Evolutionary conservation across 1,139 yeast species (phyloP).

Genomic region (Scheffersomyces lignicola): DNA sequence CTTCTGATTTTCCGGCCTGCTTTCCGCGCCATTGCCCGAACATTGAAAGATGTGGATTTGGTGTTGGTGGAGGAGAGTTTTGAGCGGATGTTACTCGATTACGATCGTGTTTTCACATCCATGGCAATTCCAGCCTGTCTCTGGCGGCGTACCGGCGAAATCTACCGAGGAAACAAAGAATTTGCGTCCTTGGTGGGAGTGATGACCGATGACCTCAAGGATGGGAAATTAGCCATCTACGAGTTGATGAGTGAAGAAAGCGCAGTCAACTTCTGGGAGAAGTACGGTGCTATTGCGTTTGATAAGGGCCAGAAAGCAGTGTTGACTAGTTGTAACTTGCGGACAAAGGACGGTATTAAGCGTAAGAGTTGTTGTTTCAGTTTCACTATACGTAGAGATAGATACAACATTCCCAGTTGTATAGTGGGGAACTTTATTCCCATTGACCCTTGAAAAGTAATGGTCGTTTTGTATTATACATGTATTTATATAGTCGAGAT

Average conservation of each 20-base stretch:
- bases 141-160: slow-evolving; percentile 97
- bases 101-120: slow-evolving; percentile 92
- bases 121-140: slow-evolving; percentile 98
- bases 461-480: too few relatives aligned
- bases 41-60: slow-evolving; percentile 87
- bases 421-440: slow-evolving; percentile 97
- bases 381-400: slow-evolving; percentile 88
- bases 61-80: slow-evolving; percentile 92
- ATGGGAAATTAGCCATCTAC: slow-evolving; percentile 89
- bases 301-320: slow-evolving; percentile 96
- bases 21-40: slow-evolving; percentile 87
- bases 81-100: slow-evolving; percentile 89
- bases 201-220: slow-evolving; percentile 84
- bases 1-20: slow-evolving; percentile 88
- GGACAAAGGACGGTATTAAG: slow-evolving; percentile 81
- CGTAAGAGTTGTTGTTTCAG: slow-evolving; percentile 90
- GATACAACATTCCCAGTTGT: slow-evolving; percentile 94
- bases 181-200: slow-evolving; percentile 96
- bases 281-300: slow-evolving; percentile 94
- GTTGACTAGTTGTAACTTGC: slow-evolving; percentile 82
- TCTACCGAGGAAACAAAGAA: slow-evolving; percentile 92
- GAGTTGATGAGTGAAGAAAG: slow-evolving; percentile 96
- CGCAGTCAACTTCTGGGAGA: slow-evolving; percentile 98
- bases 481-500: too few relatives aligned
- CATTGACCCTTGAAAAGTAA: slow-evolving; percentile 60